These are phyloP conservation scores for Hibiscus tridactylites DNA, from an alignment of 345 rosid genomes.

Conservation along the genomic window DNA sequence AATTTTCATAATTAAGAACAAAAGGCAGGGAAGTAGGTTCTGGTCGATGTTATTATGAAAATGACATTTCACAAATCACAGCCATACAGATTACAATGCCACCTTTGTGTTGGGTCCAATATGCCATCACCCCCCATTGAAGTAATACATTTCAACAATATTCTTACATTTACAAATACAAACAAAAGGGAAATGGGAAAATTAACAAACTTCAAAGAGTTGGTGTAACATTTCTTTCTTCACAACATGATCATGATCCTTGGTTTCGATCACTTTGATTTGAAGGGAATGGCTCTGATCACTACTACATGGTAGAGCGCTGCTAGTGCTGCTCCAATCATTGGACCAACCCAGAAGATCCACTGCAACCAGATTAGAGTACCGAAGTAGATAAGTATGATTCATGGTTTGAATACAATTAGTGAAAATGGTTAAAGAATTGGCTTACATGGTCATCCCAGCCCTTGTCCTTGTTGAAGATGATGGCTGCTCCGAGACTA, in stretches of 20 bases:
- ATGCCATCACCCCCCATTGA: not conserved
- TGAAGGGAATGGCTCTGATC: conserved; percentile 77
- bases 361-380: conserved; percentile 32
- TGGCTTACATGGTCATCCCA: conserved; percentile 59
- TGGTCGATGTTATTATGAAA: not conserved
- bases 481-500: conserved; percentile 67
- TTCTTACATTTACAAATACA: conserved; percentile 1
- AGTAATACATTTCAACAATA: not conserved
- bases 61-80: not conserved
- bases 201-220: not conserved
- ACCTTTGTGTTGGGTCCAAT: not conserved
- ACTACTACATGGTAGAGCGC: conserved; percentile 63
- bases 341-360: conserved; percentile 79
- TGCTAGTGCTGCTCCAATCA: conserved; percentile 68
- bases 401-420: too few species aligned
- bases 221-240: not conserved
- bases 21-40: not conserved
- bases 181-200: not conserved
- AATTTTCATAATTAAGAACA: not conserved
- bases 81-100: not conserved
- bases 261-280: conserved; percentile 21
- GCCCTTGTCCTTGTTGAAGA: conserved; percentile 39
- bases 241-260: not conserved
- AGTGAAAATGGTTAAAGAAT: not conserved
- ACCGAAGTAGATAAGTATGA: not conserved